Percentiles rank a stretch among this genome's conserved stretches.
These are phyloP conservation scores for Athelia psychrophila DNA, from an alignment of 1,284 basidiomycete species.

Conservation along the genomic window DNA sequence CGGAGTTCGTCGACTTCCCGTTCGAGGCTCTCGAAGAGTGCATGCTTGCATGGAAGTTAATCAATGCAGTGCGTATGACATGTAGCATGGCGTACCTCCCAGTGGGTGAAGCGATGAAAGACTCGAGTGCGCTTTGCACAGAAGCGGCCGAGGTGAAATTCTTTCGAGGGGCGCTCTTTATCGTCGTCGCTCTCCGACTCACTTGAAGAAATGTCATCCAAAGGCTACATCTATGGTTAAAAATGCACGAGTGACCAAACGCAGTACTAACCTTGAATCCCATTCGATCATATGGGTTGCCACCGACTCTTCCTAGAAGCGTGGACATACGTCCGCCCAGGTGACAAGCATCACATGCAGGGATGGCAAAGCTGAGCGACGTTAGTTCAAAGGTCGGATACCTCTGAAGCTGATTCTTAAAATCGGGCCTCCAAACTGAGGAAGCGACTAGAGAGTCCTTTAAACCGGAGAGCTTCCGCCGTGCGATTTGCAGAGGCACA, in stretches of 20 bases:
- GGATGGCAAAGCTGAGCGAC: conserved; percentile 51
- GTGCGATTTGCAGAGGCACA: conserved; percentile 58
- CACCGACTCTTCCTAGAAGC: conserved; percentile 51
- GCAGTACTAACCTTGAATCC: conserved; percentile 49
- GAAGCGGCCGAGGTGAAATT: conserved; percentile 66
- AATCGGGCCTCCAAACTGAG: conserved; percentile 73
- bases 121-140: conserved; percentile 67
- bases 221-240: conserved; percentile 4
- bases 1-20: conserved; percentile 54
- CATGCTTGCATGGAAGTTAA: conserved; percentile 36
- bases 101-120: conserved; percentile 79
- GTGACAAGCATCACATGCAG: conserved; percentile 77
- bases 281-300: conserved; percentile 53
- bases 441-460: conserved; percentile 73
- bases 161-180: conserved; percentile 18
- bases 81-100: conserved; percentile 62
- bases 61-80: neutral
- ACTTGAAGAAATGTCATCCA: conserved; percentile 20
- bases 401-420: conserved; percentile 60
- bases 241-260: conserved; percentile 3
- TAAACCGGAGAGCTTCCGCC: conserved; percentile 65
- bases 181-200: conserved; percentile 22
- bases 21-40: conserved; percentile 52
- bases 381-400: conserved; percentile 62
- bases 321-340: conserved; percentile 68